Base-by-base conservation (phyloP, 169 alveolate species). In the Plasmodium yoelii region DNA sequence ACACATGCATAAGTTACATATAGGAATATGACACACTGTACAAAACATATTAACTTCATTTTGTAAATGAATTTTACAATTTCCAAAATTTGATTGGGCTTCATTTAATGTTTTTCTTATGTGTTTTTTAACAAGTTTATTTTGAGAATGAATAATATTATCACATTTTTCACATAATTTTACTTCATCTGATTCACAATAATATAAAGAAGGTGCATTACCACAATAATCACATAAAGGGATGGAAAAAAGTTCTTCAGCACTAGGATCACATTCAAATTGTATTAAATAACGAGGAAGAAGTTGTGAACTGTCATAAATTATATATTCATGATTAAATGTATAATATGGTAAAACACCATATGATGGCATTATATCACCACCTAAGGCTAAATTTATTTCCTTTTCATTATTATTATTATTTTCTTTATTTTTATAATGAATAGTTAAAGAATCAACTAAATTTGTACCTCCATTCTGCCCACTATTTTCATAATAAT, bases 181-280 rank as follows among this genome's bases (percentile, higher is more conserved):
- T 60, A 98, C 98, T 55, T 90, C 91, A 87, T 96, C 98, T 13
- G 98, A 94, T 19, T 96, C 95, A 68, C 98, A 96, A 94, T 96
- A 96, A 51, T 95, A 77, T 28, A 95, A 77, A 10, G 98, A 95
- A 3, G 97, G 97, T 44, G 94, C 94, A 77, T 96, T 96, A 42
- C 93, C 97, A 86, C 98, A 96, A 72, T 94, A 95, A 87, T 96
- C 98, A 86, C 98, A 96, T 75, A 96, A 90, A 2, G 98, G 98
- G 42, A 96, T 93, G 46, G 97, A 94, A 73, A 94, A 96, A 59
- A 92, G 92, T 92, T 96, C 98, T 10, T 94, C 96, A 3, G 90
- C 93, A 24, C 93, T 63, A 18, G 98, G 95, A 87, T 96, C 97
- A 73, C 94, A 95, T 88, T 96, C 98, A 82, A 96, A 95, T 73